A percentile compares a stretch with the other conserved stretches of the same genome.
Conservation (phyloP, 371 early-diverging fungal genomes). For the Apophysomyces elegans region DNA sequence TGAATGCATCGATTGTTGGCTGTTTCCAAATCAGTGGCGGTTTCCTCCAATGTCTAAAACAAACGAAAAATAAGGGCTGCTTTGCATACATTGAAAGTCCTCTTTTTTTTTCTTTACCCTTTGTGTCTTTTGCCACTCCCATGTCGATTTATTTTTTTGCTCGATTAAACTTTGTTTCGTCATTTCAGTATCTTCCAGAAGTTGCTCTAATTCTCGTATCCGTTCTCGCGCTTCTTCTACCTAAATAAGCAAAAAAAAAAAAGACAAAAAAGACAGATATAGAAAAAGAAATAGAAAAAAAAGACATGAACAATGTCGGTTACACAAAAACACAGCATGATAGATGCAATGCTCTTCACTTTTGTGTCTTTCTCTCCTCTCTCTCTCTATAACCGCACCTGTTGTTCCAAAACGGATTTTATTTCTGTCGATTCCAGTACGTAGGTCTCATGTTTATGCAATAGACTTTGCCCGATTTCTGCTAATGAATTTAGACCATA, state of each 20-base stretch:
- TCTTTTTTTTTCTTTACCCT: conserved; percentile 21
- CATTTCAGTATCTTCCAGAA: conserved; percentile 30
- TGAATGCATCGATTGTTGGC: conserved; percentile 33
- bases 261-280: conserved; percentile 5
- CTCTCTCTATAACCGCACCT: conserved; percentile 23
- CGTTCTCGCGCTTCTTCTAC: conserved; percentile 30
- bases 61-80: background rate
- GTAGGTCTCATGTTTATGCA: conserved; percentile 43
- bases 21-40: conserved; percentile 34
- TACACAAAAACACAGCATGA: conserved; percentile 25
- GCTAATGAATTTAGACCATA: conserved; percentile 5
- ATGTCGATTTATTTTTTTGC: conserved; percentile 32
- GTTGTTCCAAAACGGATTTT: conserved; percentile 29
- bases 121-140: conserved; percentile 45
- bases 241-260: conserved; percentile 20
- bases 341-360: background rate
- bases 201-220: conserved; percentile 25
- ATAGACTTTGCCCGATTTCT: conserved; percentile 48
- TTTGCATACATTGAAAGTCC: background rate
- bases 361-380: background rate
- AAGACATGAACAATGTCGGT: conserved; percentile 16
- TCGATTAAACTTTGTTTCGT: conserved; percentile 27
- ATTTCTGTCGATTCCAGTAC: conserved; percentile 34
- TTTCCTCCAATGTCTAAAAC: conserved; percentile 34
- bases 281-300: conserved; percentile 9